A percentile compares a stretch with the other conserved stretches of the same genome.
These are phyloP conservation scores for Nemania diffusa DNA, from an alignment of 2,329 filamentous ascomycete genomes.

Conservation along the genomic window DNA sequence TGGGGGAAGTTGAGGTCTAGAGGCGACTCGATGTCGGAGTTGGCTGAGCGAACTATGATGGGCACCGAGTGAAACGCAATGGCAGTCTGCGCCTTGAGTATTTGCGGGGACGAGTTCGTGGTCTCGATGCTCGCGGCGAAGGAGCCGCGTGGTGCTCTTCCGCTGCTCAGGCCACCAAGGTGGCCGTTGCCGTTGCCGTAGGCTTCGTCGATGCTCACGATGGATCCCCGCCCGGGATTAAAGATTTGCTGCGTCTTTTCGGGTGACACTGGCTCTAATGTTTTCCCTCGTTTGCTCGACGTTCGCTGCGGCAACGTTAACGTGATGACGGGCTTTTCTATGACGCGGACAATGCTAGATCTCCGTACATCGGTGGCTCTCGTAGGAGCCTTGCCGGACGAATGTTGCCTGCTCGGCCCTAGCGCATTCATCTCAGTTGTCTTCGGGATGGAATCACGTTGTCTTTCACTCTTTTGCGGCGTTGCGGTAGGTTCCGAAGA, in stretches of 20 bases:
- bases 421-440: background rate
- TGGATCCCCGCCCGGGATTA: conserved; percentile 3
- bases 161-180: conserved; percentile 12
- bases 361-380: conserved; percentile 1
- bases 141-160: conserved; percentile 39
- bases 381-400: background rate
- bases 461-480: background rate
- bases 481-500: background rate
- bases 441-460: background rate
- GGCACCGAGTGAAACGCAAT: conserved; percentile 46
- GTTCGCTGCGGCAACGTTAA: conserved; percentile 38
- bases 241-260: background rate
- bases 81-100: conserved; percentile 49
- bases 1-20: conserved; percentile 39
- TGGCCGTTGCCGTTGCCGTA: conserved; percentile 17
- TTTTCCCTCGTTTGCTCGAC: conserved; percentile 39
- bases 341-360: background rate
- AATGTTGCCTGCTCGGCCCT: background rate
- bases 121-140: conserved; percentile 51
- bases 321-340: conserved; percentile 21
- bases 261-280: background rate
- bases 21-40: conserved; percentile 33
- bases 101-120: conserved; percentile 48
- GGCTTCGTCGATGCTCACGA: conserved; percentile 21
- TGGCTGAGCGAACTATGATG: conserved; percentile 42